Evolutionary conservation across 176 grass and related monocot species (phyloP), one percentile per base, ranked within the genome.

Genomic region (Avena sativa): DNA sequence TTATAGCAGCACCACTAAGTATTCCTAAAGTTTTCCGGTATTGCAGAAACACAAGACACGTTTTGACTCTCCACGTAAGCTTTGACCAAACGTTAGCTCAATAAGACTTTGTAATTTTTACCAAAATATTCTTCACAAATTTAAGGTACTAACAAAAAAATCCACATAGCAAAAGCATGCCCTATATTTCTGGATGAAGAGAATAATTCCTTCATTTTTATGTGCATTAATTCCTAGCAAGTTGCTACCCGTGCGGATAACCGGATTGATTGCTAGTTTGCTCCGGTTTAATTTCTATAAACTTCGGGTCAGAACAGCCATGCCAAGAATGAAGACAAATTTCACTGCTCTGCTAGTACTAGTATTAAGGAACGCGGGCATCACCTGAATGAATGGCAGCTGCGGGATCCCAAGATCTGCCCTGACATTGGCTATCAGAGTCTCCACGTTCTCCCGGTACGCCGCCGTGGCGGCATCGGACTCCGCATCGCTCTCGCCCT

Each of bases 341-440:
- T 60, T 48, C 53, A 85, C 16, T 8, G 32, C 12, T 43, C 40
- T 43, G 40, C 40, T 43, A 43, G 38, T 60, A 3, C 52, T 55
- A 55, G 55, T 15, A 32, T 4, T 12, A 53, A 26, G n/a, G 47
- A 36, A 21, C 0, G 36, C 64, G 46, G 19, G 5, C 3, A 83
- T 91, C 65, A 91, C 96, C 96, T 98, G 93, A 85, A 98, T 92
- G 86, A 98, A 94, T 56, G 96, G 96, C 43, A 98, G 84, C 2
- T 83, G 79, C 19, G 92, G 93, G 32, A 88, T 73, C 51, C 43
- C 86, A 67, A 98, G 93, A 88, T 95, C 96, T 0, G 34, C 88
- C 83, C 96, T 88, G 53, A 95, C 64, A 79, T 98, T 76, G 47
- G 59, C 48, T 28, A 98, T 92, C 51, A 98, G 81, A 51, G 0